Evolutionary conservation across 768 basidiomycete genomes (phyloP), one percentile per base, ranked within the genome.

Genomic region (Rhodotorula taiwanensis): DNA sequence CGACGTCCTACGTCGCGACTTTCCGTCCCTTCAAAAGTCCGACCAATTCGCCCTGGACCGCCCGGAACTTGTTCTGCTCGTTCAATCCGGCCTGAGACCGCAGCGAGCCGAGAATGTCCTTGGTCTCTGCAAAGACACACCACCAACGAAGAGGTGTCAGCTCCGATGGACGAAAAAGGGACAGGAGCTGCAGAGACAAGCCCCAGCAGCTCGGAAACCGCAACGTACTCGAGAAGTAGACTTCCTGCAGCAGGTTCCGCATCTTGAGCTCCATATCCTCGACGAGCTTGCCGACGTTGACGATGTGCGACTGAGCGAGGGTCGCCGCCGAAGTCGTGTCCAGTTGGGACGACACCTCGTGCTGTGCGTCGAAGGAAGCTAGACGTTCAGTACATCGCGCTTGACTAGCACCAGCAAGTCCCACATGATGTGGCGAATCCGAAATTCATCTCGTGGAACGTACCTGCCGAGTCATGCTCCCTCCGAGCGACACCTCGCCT

Each of bases 251-350:
- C 59, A 91, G 79, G 76, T 95, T 95, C 43, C 95, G 83, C 90
- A 98, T 92, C 79, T 98, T 98, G 75, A 93, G 90, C 77, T 99
- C 95, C 89, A 94, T 93, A 68, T 98, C 95, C 76, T 99, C 95
- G 67, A 99, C 86, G 85, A 97, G 87, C 69, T 82, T 83, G 8
- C 95, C 95, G n/a, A 86, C 86, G 76, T 98, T 98, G 47, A 84
- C 82, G 62, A 99, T 87, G 77, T 99, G 95, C 45, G 88, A 86
- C 27, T 54, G 79, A 77, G 39, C 30, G 61, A 55, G n/a, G 39
- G 63, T 18, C 15, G 67, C 41, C 15, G 53, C 5, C 20, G 58
- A 52, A 6, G 71, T 60, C 41, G 63, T 21, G 83, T 72, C 71
- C 13, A 72, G 56, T 6, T 69, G 59, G 15, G 60, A 50, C 8